Conservation (phyloP, 495 filamentous ascomycete species). For the Staphylotrichum longicolle region DNA sequence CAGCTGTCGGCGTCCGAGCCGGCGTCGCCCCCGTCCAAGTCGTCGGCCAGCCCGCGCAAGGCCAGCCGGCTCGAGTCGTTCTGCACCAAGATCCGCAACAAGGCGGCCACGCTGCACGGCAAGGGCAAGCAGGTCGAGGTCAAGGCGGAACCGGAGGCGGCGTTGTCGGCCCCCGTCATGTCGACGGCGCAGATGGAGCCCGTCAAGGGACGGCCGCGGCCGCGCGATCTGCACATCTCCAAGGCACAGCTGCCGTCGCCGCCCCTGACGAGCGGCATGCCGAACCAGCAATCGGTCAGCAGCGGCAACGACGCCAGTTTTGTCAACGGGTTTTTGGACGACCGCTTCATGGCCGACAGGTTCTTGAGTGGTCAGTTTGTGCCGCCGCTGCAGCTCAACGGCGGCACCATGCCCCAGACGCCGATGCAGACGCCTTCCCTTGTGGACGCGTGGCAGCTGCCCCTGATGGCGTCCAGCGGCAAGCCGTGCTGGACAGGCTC, state of each 20-base stretch:
- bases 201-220: conserved; percentile 14
- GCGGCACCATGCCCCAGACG: conserved; percentile 28
- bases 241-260: conserved; percentile 35
- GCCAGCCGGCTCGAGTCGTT: conserved; percentile 29
- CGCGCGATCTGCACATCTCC: conserved; percentile 20
- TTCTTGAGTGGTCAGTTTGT: conserved; percentile 28
- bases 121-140: conserved; percentile 15
- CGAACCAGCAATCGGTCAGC: conserved; percentile 12
- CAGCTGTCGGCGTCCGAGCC: conserved; percentile 31
- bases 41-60: conserved; percentile 28
- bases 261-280: conserved; percentile 36
- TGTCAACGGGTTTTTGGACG: conserved; percentile 37
- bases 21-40: conserved; percentile 27
- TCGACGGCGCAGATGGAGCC: conserved; percentile 30
- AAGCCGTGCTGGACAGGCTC: conserved; percentile 11
- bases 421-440: conserved; percentile 33
- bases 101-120: conserved; percentile 26
- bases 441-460: conserved; percentile 14
- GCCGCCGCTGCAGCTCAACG: conserved; percentile 19
- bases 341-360: conserved; percentile 28
- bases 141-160: conserved; percentile 3
- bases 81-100: conserved; percentile 33
- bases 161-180: conserved; percentile 16
- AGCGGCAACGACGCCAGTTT: conserved; percentile 20
- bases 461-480: conserved; percentile 18